Percentiles rank a stretch among this genome's conserved stretches.
Evolutionary conservation across 768 basidiomycete species (phyloP).

Genomic region (Trametes coccinea): DNA sequence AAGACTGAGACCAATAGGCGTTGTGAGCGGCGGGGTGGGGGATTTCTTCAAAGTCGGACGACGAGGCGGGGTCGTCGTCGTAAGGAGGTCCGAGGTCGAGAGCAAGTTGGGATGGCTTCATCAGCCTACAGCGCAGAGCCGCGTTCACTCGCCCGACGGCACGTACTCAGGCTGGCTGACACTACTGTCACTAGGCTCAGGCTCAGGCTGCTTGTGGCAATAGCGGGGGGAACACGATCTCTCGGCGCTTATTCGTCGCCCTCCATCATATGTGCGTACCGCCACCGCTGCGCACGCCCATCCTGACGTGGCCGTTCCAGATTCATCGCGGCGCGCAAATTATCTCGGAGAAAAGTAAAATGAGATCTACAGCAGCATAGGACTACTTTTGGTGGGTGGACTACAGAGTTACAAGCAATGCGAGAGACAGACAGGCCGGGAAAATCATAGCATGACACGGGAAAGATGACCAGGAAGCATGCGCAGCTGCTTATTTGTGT

Average conservation of each 20-base stretch:
- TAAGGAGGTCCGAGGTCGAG: slow-evolving; percentile 67
- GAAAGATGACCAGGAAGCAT: slow-evolving; percentile 18
- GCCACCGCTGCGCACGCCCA: slow-evolving; percentile 18
- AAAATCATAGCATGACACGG: slow-evolving; percentile 17
- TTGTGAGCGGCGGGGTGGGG: slow-evolving; percentile 50
- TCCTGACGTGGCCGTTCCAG: slow-evolving; percentile 21
- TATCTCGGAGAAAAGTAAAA: not conserved
- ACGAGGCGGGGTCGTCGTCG: slow-evolving; percentile 49
- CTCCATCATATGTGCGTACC: slow-evolving; percentile 12
- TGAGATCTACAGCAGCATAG: slow-evolving; percentile 1
- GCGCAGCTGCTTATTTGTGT: slow-evolving; percentile 35
- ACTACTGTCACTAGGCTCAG: not conserved
- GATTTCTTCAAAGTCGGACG: slow-evolving; percentile 74
- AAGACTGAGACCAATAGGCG: slow-evolving; percentile 25
- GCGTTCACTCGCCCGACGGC: not conserved
- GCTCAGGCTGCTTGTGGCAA: slow-evolving; percentile 7
- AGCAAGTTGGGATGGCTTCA: slow-evolving; percentile 55
- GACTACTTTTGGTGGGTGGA: slow-evolving; percentile 21
- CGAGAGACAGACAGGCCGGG: slow-evolving; percentile 14
- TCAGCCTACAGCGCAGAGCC: slow-evolving; percentile 16
- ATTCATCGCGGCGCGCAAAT: not conserved
- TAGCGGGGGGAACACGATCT: slow-evolving; percentile 5
- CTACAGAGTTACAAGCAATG: slow-evolving; percentile 23
- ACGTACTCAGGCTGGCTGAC: too few relatives aligned
- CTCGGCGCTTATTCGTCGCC: slow-evolving; percentile 5